Evolutionary conservation across 805 yeast genomes (phyloP).

Genomic region (Barnettozyma siamensis): DNA sequence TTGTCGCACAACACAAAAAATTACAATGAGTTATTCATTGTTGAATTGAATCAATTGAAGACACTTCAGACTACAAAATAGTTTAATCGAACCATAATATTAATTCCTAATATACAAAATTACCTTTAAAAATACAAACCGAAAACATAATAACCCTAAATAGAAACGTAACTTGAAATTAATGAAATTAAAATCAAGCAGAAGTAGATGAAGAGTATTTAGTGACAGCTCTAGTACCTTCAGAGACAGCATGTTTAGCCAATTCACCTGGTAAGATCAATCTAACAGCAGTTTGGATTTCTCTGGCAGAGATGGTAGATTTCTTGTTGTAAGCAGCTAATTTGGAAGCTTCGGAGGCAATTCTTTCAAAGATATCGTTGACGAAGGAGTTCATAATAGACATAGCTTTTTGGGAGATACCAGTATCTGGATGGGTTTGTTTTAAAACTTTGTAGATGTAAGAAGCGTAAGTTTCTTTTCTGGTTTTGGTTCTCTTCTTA

Average conservation of each 20-base stretch:
- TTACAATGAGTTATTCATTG: too few species aligned
- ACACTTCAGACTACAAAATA: too few species aligned
- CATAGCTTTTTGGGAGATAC: constrained; percentile 98
- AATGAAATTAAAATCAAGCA: constrained; percentile 27
- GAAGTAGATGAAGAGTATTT: constrained; percentile 73
- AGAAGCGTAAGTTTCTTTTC: constrained; percentile 97
- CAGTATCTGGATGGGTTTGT: constrained; percentile 98
- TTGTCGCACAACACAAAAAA: too few species aligned
- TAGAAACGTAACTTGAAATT: constrained; percentile 12
- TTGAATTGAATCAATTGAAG: too few species aligned
- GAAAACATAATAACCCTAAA: constrained; percentile 25
- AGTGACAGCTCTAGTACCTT: constrained; percentile 98
- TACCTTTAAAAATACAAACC: constrained; percentile 19
- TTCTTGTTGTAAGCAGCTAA: constrained; percentile 98
- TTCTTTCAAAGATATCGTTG: constrained; percentile 96
- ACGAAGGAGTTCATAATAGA: constrained; percentile 97
- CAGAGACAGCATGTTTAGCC: constrained; percentile 97
- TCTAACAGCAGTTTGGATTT: constrained; percentile 98
- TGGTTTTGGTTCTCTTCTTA: constrained; percentile 90
- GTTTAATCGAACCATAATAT: constrained; percentile 21
- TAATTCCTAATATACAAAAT: constrained; percentile 28
- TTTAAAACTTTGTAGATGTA: constrained; percentile 96
- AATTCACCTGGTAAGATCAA: constrained; percentile 97
- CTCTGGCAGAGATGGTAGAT: constrained; percentile 96
- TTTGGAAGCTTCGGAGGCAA: constrained; percentile 96